Base-by-base conservation (phyloP, 192 early-diverging fungal species). In the Umbelopsis ramanniana region DNA sequence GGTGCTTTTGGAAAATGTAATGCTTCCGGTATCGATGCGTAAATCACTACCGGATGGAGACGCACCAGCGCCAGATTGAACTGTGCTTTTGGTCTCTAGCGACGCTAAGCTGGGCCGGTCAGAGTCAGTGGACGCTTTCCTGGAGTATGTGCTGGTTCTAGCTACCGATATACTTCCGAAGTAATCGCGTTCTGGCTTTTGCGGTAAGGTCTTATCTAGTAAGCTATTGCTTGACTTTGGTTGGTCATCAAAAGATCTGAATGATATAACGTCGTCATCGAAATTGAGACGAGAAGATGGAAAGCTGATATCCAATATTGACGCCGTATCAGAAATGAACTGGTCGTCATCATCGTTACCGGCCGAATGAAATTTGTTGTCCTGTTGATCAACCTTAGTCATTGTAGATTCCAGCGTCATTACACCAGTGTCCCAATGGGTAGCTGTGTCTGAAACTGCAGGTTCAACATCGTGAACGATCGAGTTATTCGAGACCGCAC, bases 121-220 rank as follows among this genome's bases (percentile, higher is more conserved):
- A 35, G 57, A 29, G 35, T 63, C 57, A 63, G 2, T 38, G 2
- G 57, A 14, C 17, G 23, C 14, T n/a, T 63, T 35, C 12, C 29
- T 35, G 11, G 57, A 11, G 35, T 63, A 63, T 19, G 57, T 63
- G 26, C 57, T 63, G 35, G 57, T 63, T 6, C 26, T 10, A 29
- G 57, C 57, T 2, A 63, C 57, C 3, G 57, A 63, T 19, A 37
- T 63, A 29, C 57, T 63, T 19, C 57, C 57, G n/a, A 35, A 63
- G 7, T 19, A 3, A 38, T 63, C 57, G 14, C 33, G 57, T 2
- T 37, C 29, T 38, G 17, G 33, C 15, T 6, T 63, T 2, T 63
- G 35, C 19, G 26, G 29, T 14, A 63, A 15, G 17, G 26, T 35
- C 17, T 63, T 63, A 12, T 54, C 40, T 1, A 43, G 11, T 0